Evolutionary conservation across 2,329 filamentous ascomycete genomes (phyloP).

Genomic region (Cladosporium sphaerospermum): DNA sequence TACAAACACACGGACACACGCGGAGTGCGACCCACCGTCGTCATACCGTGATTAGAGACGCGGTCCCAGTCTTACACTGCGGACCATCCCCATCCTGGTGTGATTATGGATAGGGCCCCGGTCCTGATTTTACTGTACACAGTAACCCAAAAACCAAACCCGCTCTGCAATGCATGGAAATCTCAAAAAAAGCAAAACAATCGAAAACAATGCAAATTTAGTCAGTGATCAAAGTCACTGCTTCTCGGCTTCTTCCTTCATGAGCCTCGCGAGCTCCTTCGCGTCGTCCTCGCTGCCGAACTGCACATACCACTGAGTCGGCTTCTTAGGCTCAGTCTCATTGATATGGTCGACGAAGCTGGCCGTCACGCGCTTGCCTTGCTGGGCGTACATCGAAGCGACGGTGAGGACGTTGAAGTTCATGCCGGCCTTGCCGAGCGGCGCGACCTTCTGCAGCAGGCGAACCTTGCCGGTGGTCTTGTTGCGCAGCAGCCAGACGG

Average conservation of each 20-base stretch:
- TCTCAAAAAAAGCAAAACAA: neutral
- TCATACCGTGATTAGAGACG: too few relatives aligned
- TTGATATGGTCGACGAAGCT: constrained; percentile 21
- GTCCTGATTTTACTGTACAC: too few relatives aligned
- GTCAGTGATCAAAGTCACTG: neutral
- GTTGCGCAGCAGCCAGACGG: constrained; percentile 66
- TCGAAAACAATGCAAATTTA: neutral
- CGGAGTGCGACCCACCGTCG: too few relatives aligned
- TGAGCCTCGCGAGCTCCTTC: constrained; percentile 39
- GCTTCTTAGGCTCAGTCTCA: constrained; percentile 43
- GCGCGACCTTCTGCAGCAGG: constrained; percentile 67
- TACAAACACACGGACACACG: too few relatives aligned
- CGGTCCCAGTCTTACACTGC: too few relatives aligned
- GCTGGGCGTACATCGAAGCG: constrained; percentile 54
- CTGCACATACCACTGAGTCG: constrained; percentile 66
- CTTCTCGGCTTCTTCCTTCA: constrained; percentile 39
- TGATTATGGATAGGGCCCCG: too few relatives aligned
- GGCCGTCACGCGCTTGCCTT: constrained; percentile 40
- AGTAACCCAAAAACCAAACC: too few relatives aligned
- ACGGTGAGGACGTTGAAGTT: constrained; percentile 61
- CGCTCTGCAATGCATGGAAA: neutral
- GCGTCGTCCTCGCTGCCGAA: constrained; percentile 55
- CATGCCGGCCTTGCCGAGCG: constrained; percentile 65
- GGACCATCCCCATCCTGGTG: too few relatives aligned
- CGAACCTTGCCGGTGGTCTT: constrained; percentile 61